A percentile compares a stretch with the other conserved stretches of the same genome.
Conservation (phyloP, 2,329 filamentous ascomycete species). For the Gyromitra esculenta region DNA sequence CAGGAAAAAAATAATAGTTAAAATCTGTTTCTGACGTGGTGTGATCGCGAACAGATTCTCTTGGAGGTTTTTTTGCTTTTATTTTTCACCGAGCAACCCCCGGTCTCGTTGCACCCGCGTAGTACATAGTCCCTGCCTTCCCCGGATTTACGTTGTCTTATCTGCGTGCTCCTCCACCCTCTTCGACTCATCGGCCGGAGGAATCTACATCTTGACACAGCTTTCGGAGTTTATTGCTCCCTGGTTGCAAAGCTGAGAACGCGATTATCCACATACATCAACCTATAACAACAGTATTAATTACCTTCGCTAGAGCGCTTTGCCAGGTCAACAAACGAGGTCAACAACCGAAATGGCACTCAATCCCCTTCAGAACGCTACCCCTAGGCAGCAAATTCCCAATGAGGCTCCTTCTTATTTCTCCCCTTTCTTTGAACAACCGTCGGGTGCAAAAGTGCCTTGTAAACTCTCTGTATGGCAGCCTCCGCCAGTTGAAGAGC, state of each 20-base stretch:
- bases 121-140: conserved; percentile 47
- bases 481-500: conserved; percentile 46
- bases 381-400: conserved; percentile 52
- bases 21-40: conserved; percentile 48
- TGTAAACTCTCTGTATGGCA: conserved; percentile 51
- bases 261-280: conserved; percentile 12
- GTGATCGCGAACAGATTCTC: conserved; percentile 42
- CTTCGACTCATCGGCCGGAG: conserved; percentile 32
- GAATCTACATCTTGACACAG: conserved; percentile 19
- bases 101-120: conserved; percentile 25
- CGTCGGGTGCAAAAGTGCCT: conserved; percentile 37
- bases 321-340: conserved; percentile 6
- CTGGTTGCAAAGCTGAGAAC: conserved; percentile 17
- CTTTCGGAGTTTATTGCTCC: conserved; percentile 1
- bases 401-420: conserved; percentile 54
- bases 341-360: conserved; percentile 47
- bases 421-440: conserved; percentile 53
- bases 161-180: conserved; percentile 34
- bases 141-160: conserved; percentile 52
- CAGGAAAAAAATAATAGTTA: conserved; percentile 5
- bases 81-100: conserved; percentile 22
- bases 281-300: background rate
- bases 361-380: conserved; percentile 53
- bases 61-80: conserved; percentile 42
- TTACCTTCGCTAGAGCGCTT: conserved; percentile 7